A percentile compares a stretch with the other conserved stretches of the same genome.
These are phyloP conservation scores for Wilcoxina mikolae DNA, from an alignment of 495 filamentous ascomycete species.

Conservation along the genomic window DNA sequence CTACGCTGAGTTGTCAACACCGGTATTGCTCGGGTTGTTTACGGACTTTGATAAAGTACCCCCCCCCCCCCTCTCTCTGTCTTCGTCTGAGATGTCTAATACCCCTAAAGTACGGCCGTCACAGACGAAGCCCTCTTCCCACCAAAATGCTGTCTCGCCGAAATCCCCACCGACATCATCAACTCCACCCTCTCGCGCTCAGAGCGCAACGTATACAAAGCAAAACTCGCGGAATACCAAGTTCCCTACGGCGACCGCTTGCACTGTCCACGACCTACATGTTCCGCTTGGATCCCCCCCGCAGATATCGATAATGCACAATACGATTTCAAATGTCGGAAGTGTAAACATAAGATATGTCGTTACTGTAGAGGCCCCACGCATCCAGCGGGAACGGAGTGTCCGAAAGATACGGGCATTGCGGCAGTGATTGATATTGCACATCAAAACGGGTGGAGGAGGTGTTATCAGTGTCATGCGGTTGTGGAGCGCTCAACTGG, in stretches of 20 bases:
- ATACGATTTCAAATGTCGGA: conserved; percentile 39
- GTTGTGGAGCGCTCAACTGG: conserved; percentile 61
- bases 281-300: conserved; percentile 59
- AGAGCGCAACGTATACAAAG: conserved; percentile 59
- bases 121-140: conserved; percentile 62
- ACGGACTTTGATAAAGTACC: conserved; percentile 1
- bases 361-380: conserved; percentile 50
- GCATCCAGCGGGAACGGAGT: conserved; percentile 46
- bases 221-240: conserved; percentile 49
- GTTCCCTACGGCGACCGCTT: conserved; percentile 49
- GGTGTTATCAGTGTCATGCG: conserved; percentile 55
- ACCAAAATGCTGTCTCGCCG: conserved; percentile 54
- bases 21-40: conserved; percentile 13
- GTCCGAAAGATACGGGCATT: conserved; percentile 54
- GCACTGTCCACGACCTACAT: conserved; percentile 52
- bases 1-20: conserved; percentile 11
- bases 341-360: conserved; percentile 55
- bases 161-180: conserved; percentile 48
- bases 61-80: neutral
- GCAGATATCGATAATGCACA: conserved; percentile 36
- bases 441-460: conserved; percentile 55
- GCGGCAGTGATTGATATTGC: conserved; percentile 49
- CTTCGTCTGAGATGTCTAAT: conserved; percentile 1
- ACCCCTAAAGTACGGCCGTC: conserved; percentile 50
- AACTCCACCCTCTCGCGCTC: conserved; percentile 38